Base-by-base conservation (phyloP, 768 basidiomycete genomes). In the Candolleomyces efflorescens region DNA sequence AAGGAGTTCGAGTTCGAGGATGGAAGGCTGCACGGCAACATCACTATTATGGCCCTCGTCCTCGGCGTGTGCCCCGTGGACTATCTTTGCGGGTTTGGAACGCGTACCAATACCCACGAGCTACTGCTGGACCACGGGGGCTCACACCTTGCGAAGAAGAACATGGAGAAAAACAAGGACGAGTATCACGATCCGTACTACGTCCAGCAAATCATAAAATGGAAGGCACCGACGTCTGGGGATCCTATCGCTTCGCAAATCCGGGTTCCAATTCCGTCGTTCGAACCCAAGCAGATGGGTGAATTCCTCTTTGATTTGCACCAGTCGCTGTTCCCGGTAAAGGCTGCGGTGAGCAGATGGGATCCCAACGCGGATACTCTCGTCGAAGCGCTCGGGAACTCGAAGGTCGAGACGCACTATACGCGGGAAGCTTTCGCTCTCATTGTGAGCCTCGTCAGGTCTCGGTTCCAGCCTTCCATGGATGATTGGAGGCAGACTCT, bases 401-500 rank as follows among this genome's bases (percentile, higher is more conserved):
- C 58, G 22, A 54, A 54, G 44, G n/a, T 59, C 27, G 27, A 27
- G 11, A 45, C 52, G 3, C 80, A 80, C 59, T 84, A 86, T 60
- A 73, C 67, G 10, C 76, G 85, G 12, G 69, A 70, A 38, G 78
- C 74, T 36, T 83, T 85, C 51, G 81, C 70, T 0, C 60, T 71
- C 3, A 66, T 87, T 43, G 65, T 86, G 13, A 62, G 63, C 13
- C 62, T 75, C 13, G 69, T 82, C 36, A 76, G 74, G 12, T 44
- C n/a, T 58, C 32, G 55, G 1, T 18, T 56, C 4, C 44, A 54
- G 18, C 67, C 71, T 37, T 65, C 76, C 0, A 41, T 62, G 3
- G 65, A 63, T 1, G 67, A 78, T 46, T 87, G 86, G 86, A 51
- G 24, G 0, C 55, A 66, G 23, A 67, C 73, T 9, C 75, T 87